Conservation (phyloP, 306 rosid species). For the Canavalia gladiata region DNA sequence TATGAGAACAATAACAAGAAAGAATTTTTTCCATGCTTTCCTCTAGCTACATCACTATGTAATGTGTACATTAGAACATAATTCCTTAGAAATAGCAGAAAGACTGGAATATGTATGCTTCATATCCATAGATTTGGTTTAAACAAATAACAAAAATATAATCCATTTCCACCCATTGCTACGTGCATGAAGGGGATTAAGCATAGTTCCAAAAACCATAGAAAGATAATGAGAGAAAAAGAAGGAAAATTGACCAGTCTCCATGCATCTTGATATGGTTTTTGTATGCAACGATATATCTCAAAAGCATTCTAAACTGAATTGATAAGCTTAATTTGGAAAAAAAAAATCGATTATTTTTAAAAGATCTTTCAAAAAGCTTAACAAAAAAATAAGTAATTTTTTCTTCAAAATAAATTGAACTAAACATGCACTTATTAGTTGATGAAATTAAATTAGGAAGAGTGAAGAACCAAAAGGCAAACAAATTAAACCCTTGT, state of each 20-base stretch:
- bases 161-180: neutral
- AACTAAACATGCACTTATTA: too few relatives aligned
- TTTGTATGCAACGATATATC: neutral
- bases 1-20: conserved; percentile 18
- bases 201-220: neutral
- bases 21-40: conserved; percentile 28
- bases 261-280: conserved; percentile 1
- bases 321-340: too few relatives aligned
- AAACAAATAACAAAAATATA: conserved; percentile 9
- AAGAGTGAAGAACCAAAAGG: neutral
- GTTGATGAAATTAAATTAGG: neutral
- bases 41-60: conserved; percentile 16
- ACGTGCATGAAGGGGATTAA: conserved; percentile 40
- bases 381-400: too few relatives aligned
- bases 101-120: conserved; percentile 37
- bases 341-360: too few relatives aligned
- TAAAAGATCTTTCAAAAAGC: too few relatives aligned
- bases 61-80: conserved; percentile 17
- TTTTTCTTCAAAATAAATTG: too few relatives aligned
- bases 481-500: conserved; percentile 6
- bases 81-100: conserved; percentile 46
- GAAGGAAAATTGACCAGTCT: neutral
- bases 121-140: conserved; percentile 24
- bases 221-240: neutral
- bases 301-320: conserved; percentile 1